Percentiles rank a stretch among this genome's conserved stretches.
Conservation (phyloP, 495 filamentous ascomycete species). For the Astrothelium subdiscretum region DNA sequence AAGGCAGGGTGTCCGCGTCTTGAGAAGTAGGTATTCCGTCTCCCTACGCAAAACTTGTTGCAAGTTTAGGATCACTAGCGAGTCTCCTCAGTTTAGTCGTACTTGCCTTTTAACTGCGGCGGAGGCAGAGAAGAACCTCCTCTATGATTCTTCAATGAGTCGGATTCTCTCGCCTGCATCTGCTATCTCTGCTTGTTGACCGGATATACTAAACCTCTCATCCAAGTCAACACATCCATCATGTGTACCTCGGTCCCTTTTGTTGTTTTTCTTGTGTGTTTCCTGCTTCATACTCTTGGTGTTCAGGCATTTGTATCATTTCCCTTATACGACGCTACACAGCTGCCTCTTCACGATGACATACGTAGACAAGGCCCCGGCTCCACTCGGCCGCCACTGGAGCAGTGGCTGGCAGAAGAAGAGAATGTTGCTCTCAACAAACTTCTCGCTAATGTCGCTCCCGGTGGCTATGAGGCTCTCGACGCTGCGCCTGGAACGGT, state of each 20-base stretch:
- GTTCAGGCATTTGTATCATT: conserved; percentile 6
- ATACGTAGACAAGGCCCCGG: not conserved
- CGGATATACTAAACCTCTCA: too few relatives aligned
- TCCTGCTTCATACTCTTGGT: conserved; percentile 13
- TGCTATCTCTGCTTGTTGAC: too few relatives aligned
- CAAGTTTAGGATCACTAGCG: too few relatives aligned
- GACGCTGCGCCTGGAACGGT: conserved; percentile 18
- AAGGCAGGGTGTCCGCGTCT: too few relatives aligned
- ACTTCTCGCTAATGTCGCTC: conserved; percentile 23
- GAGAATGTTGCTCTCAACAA: conserved; percentile 20
- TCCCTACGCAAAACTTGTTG: too few relatives aligned
- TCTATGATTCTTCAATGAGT: too few relatives aligned
- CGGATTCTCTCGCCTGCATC: too few relatives aligned
- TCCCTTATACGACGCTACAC: not conserved
- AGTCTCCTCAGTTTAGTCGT: too few relatives aligned
- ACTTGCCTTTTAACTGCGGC: too few relatives aligned
- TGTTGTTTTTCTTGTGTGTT: conserved; percentile 8
- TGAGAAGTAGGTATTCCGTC: too few relatives aligned
- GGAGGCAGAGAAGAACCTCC: too few relatives aligned
- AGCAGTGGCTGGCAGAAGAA: conserved; percentile 20
- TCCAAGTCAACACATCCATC: too few relatives aligned
- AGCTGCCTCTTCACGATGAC: conserved; percentile 5
- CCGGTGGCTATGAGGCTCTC: conserved; percentile 17
- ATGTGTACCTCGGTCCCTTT: not conserved
- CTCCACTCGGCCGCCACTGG: conserved; percentile 6